Conservation (phyloP, 2,329 filamentous ascomycete species). For the Exutisphaerella laricina region DNA sequence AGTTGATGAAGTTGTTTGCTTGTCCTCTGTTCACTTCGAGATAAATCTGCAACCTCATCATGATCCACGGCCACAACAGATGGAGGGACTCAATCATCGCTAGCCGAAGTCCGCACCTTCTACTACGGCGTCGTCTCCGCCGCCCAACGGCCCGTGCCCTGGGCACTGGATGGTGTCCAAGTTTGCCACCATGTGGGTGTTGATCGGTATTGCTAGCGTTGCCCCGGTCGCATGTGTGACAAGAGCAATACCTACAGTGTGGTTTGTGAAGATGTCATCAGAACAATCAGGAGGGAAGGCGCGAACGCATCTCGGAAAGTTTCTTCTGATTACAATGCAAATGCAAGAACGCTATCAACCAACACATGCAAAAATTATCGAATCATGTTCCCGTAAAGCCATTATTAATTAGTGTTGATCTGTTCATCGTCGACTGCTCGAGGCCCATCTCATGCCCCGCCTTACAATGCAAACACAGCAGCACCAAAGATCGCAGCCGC, state of each 20-base stretch:
- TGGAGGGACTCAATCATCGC: too few species aligned
- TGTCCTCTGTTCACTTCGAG: too few species aligned
- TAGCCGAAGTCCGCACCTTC: too few species aligned
- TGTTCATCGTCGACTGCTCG: background rate
- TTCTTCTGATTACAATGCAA: background rate
- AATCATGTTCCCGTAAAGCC: background rate
- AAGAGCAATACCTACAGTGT: background rate
- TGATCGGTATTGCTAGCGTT: too few species aligned
- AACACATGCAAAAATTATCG: background rate
- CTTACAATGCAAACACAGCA: slow-evolving; percentile 23
- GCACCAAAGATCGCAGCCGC: slow-evolving; percentile 25
- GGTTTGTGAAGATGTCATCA: background rate
- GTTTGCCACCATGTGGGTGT: too few species aligned
- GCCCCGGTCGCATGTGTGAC: too few species aligned
- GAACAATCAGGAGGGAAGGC: background rate
- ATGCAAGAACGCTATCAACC: background rate
- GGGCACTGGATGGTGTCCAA: too few species aligned
- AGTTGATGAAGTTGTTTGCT: too few species aligned
- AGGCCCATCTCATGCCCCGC: background rate
- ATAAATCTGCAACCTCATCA: too few species aligned
- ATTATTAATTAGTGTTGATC: background rate
- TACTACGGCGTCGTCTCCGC: too few species aligned
- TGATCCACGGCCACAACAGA: too few species aligned
- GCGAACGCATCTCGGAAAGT: background rate
- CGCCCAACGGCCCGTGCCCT: too few species aligned